Percentiles rank a stretch among this genome's conserved stretches.
Conservation (phyloP, 1,284 basidiomycete genomes). For the Apiotrichum sp. region DNA sequence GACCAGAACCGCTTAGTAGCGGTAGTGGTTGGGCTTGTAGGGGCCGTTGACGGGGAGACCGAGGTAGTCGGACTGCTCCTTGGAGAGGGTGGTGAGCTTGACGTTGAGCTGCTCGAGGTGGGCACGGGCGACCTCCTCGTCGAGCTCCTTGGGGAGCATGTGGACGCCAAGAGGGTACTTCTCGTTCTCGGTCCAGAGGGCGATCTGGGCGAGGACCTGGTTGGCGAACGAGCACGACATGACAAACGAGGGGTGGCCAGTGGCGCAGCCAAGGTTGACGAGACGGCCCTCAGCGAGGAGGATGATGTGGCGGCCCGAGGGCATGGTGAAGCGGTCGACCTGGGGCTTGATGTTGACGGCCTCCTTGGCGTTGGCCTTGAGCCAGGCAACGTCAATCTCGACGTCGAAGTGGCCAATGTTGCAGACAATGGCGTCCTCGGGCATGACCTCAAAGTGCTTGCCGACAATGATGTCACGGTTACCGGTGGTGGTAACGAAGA, state of each 20-base stretch:
- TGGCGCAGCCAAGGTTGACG: slow-evolving; percentile 91
- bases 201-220: slow-evolving; percentile 98
- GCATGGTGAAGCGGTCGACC: slow-evolving; percentile 95
- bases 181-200: slow-evolving; percentile 81
- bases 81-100: slow-evolving; percentile 78
- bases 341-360: slow-evolving; percentile 96
- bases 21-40: slow-evolving; percentile 77
- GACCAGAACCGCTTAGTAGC: neutral
- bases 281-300: slow-evolving; percentile 97
- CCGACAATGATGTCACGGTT: slow-evolving; percentile 96
- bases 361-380: slow-evolving; percentile 85
- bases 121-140: slow-evolving; percentile 97
- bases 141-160: slow-evolving; percentile 92
- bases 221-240: slow-evolving; percentile 99
- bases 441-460: slow-evolving; percentile 91
- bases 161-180: slow-evolving; percentile 87
- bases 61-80: slow-evolving; percentile 82
- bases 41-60: slow-evolving; percentile 84
- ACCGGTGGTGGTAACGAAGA: slow-evolving; percentile 98
- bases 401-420: slow-evolving; percentile 98
- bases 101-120: slow-evolving; percentile 88
- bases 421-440: slow-evolving; percentile 90
- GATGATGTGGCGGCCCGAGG: slow-evolving; percentile 86
- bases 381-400: slow-evolving; percentile 98
- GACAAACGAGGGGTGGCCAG: slow-evolving; percentile 85